Evolutionary conservation across 176 grass and related monocot species (phyloP).

Genomic region (Musa beccarii): DNA sequence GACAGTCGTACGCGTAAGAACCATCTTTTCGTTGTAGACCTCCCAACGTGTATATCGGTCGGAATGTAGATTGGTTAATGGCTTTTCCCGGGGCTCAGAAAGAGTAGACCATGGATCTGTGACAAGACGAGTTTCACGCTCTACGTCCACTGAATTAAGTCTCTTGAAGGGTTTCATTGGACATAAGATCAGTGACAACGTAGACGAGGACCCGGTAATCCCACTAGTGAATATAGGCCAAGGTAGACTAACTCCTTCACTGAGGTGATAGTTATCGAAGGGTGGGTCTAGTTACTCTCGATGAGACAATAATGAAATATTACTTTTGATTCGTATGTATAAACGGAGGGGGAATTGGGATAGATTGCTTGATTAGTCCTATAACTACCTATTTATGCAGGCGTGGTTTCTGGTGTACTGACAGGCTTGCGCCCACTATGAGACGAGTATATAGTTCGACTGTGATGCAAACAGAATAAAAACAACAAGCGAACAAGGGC

Average conservation of each 20-base stretch:
- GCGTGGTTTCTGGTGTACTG: not conserved
- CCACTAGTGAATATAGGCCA: not conserved
- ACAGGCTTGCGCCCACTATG: not conserved
- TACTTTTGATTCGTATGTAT: not conserved
- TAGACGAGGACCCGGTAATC: not conserved
- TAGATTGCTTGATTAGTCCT: not conserved
- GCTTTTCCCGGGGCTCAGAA: no score
- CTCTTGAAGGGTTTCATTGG: not conserved
- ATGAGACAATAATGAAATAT: not conserved
- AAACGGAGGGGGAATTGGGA: not conserved
- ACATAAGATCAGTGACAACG: not conserved
- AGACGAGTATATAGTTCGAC: not conserved
- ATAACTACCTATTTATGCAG: not conserved
- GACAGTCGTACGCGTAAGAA: no score
- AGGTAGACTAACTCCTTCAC: not conserved
- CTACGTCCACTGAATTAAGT: no score
- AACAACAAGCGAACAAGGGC: no score
- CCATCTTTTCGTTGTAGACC: no score
- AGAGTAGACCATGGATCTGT: no score
- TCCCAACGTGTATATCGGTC: no score
- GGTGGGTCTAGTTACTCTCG: not conserved
- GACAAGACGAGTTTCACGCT: no score
- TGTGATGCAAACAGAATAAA: no score
- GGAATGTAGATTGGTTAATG: no score
- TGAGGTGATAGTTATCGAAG: not conserved